A percentile compares a stretch with the other conserved stretches of the same genome.
Evolutionary conservation across 2,329 filamentous ascomycete genomes (phyloP).

Genomic region (Pseudomassariella vexata): DNA sequence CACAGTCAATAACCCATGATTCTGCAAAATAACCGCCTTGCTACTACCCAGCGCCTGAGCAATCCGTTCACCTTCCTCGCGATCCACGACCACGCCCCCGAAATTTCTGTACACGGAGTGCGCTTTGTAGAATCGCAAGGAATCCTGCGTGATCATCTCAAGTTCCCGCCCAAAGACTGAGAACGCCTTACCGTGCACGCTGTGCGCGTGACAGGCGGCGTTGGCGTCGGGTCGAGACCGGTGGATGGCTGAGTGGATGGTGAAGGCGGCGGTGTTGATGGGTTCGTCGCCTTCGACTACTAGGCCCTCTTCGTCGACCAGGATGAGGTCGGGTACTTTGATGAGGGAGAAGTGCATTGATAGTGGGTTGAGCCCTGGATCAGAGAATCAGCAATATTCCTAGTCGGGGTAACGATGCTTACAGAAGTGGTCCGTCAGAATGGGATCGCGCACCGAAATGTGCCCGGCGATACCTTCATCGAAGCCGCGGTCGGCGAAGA

Average conservation of each 20-base stretch:
- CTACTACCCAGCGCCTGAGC: constrained; percentile 49
- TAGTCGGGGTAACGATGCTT: constrained; percentile 30
- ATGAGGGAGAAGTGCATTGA: constrained; percentile 55
- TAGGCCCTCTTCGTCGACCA: constrained; percentile 51
- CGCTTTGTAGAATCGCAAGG: constrained; percentile 51
- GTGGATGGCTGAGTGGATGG: constrained; percentile 56
- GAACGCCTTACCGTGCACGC: constrained; percentile 55
- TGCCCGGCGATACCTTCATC: constrained; percentile 60
- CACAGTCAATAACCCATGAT: constrained; percentile 59
- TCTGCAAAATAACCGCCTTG: constrained; percentile 53
- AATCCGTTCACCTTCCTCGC: constrained; percentile 51
- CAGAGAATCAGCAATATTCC: neutral
- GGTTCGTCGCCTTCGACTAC: constrained; percentile 49
- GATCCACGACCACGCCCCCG: constrained; percentile 54
- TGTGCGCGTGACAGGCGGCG: constrained; percentile 57
- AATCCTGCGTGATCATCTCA: constrained; percentile 58
- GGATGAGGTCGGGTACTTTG: constrained; percentile 54
- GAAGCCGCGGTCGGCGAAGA: constrained; percentile 56
- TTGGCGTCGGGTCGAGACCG: constrained; percentile 52
- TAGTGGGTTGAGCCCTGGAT: constrained; percentile 27
- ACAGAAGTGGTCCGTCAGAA: constrained; percentile 54
- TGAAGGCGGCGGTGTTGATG: constrained; percentile 55
- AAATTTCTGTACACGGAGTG: constrained; percentile 56
- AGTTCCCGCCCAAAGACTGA: constrained; percentile 48
- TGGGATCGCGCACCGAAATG: constrained; percentile 57